Percentiles rank a stretch among this genome's conserved stretches.
phyloP scores from a whole-genome alignment of 2,329 filamentous ascomycete species.

The Sclerotinia minor region DNA sequence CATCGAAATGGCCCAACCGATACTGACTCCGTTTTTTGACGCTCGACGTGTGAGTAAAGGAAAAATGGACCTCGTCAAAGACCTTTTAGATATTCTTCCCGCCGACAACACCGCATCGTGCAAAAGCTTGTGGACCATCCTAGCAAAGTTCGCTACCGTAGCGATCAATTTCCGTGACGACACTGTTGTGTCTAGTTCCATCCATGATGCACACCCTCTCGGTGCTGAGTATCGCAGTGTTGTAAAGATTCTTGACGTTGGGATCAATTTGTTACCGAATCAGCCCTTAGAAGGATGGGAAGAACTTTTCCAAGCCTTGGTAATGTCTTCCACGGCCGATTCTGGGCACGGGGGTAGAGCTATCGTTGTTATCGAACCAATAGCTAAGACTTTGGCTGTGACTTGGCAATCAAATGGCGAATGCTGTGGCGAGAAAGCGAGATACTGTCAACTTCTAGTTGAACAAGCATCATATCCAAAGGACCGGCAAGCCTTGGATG shows the following conservation, averaged over 20 bases:
- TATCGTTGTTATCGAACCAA: conserved; percentile 67
- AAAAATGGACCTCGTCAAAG: conserved; percentile 44
- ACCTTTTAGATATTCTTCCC: conserved; percentile 35
- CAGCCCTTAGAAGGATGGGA: conserved; percentile 44
- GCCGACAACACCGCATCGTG: conserved; percentile 36
- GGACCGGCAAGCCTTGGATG: conserved; percentile 63
- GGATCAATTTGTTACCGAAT: conserved; percentile 48
- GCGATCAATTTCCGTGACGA: conserved; percentile 33
- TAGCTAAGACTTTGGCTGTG: conserved; percentile 57
- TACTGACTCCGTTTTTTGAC: conserved; percentile 60
- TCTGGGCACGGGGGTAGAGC: conserved; percentile 67
- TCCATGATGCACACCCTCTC: conserved; percentile 48
- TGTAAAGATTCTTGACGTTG: conserved; percentile 65
- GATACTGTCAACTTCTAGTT: conserved; percentile 38
- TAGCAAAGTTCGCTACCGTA: conserved; percentile 37
- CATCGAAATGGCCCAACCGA: conserved; percentile 45
- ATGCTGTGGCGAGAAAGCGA: conserved; percentile 32
- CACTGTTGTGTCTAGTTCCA: conserved; percentile 39
- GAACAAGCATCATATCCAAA: conserved; percentile 53
- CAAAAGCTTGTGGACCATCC: conserved; percentile 36
- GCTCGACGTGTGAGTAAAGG: conserved; percentile 42
- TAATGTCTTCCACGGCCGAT: conserved; percentile 58
- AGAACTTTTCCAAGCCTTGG: conserved; percentile 57
- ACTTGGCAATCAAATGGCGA: conserved; percentile 39
- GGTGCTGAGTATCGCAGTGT: conserved; percentile 71